These are phyloP conservation scores for Lecanicillium sp. DNA, from an alignment of 2,329 filamentous ascomycete genomes.

Conservation along the genomic window DNA sequence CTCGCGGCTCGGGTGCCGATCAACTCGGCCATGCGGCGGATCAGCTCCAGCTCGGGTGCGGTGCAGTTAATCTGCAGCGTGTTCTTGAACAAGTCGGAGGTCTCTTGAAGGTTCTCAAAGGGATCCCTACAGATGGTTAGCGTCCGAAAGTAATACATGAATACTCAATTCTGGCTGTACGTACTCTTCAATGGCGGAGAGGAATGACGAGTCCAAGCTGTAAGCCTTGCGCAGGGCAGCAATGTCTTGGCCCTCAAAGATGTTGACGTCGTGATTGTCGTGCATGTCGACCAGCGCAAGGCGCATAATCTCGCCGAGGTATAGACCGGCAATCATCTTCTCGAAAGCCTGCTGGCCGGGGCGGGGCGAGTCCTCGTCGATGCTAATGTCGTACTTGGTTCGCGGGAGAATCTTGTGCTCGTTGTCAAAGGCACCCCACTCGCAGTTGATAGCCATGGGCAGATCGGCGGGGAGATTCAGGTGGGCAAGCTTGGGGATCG, in stretches of 20 bases:
- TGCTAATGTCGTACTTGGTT: slow-evolving; percentile 76
- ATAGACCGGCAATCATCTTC: slow-evolving; percentile 95
- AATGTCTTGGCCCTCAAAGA: slow-evolving; percentile 82
- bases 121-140: slow-evolving; percentile 56
- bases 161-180: slow-evolving; percentile 17
- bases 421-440: slow-evolving; percentile 96
- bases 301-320: slow-evolving; percentile 91
- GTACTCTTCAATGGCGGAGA: slow-evolving; percentile 84
- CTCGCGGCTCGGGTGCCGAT: slow-evolving; percentile 93
- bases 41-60: slow-evolving; percentile 76
- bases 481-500: slow-evolving; percentile 88
- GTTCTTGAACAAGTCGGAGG: slow-evolving; percentile 69
- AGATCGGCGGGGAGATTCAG: slow-evolving; percentile 78
- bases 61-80: slow-evolving; percentile 66
- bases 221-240: slow-evolving; percentile 77
- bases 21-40: slow-evolving; percentile 82
- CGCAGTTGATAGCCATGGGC: slow-evolving; percentile 94
- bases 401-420: slow-evolving; percentile 80
- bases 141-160: background rate
- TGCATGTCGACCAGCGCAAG: slow-evolving; percentile 79
- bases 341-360: slow-evolving; percentile 94
- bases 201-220: slow-evolving; percentile 84
- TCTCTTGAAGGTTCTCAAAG: slow-evolving; percentile 91
- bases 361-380: slow-evolving; percentile 86
- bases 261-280: slow-evolving; percentile 63